A percentile compares a stretch with the other conserved stretches of the same genome.
Conservation (phyloP, 2,329 filamentous ascomycete genomes). For the Ascocoryne sarcoides region DNA sequence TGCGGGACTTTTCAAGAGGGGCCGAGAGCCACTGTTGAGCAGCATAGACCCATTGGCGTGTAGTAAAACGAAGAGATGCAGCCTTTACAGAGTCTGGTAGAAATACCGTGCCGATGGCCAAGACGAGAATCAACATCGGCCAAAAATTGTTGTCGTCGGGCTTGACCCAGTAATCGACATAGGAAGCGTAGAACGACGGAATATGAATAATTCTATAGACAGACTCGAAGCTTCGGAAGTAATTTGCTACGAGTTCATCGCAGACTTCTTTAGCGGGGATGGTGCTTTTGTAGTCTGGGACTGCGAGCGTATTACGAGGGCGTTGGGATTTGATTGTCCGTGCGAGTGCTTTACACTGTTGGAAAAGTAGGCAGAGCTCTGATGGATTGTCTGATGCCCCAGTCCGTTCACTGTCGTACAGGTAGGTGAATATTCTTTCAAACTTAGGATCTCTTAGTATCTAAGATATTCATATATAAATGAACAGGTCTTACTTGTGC, state of each 20-base stretch:
- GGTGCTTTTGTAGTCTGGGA: no score
- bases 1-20: conserved; percentile 35
- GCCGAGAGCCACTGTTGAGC: conserved; percentile 8
- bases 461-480: no score
- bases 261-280: conserved; percentile 13
- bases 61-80: conserved; percentile 1
- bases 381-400: no score
- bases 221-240: conserved; percentile 33
- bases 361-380: no score
- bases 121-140: conserved; percentile 13
- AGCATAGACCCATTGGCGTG: conserved; percentile 9
- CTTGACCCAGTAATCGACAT: conserved; percentile 32
- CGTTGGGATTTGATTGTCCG: no score
- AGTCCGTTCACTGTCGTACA: no score
- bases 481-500: no score
- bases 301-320: no score
- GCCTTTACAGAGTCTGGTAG: conserved; percentile 5
- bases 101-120: conserved; percentile 13
- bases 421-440: no score
- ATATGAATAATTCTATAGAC: conserved; percentile 37
- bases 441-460: no score
- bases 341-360: no score
- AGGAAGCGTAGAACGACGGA: conserved; percentile 36
- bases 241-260: conserved; percentile 31
- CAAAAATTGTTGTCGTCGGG: conserved; percentile 6